phyloP scores from a whole-genome alignment of 225 moss, liverwort and hornwort genomes.

The Physcomitrium patens region DNA sequence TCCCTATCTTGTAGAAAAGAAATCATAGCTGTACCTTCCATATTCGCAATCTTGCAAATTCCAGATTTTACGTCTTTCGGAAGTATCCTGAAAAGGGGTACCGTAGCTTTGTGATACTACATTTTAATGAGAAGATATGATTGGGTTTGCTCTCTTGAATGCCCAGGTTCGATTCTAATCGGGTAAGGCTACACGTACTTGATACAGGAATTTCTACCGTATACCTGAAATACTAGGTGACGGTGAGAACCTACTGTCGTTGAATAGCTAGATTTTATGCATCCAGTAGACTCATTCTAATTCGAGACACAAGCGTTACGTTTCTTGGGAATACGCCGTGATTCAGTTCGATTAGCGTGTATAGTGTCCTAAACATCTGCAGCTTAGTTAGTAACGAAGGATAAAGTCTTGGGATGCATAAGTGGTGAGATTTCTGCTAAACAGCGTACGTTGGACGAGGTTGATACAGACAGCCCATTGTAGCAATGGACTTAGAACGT shows the following conservation, averaged over 20 bases:
- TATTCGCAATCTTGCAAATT: not conserved
- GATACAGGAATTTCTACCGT: not conserved
- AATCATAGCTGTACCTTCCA: not conserved
- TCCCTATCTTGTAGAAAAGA: slow-evolving; percentile 1
- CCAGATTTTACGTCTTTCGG: not conserved
- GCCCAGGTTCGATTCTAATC: slow-evolving; percentile 1
- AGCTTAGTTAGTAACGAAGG: too few relatives aligned
- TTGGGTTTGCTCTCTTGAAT: slow-evolving; percentile 10
- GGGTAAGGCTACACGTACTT: not conserved
- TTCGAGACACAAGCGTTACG: not conserved
- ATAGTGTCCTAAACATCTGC: not conserved
- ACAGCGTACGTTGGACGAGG: too few relatives aligned
- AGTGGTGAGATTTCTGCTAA: too few relatives aligned
- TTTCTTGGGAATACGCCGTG: not conserved
- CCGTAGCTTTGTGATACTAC: not conserved
- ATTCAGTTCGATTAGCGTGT: too few relatives aligned
- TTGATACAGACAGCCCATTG: too few relatives aligned
- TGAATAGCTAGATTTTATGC: not conserved
- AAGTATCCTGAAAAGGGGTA: not conserved
- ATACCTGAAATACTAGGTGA: slow-evolving; percentile 4
- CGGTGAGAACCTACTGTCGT: slow-evolving; percentile 1
- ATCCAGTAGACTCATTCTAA: not conserved
- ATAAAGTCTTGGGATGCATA: too few relatives aligned
- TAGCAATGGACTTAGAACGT: too few relatives aligned
- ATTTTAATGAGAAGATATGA: not conserved